Evolutionary conservation across 192 early-diverging fungal genomes (phyloP), one percentile per base, ranked within the genome.

Genomic region (Coemansia sp.): DNA sequence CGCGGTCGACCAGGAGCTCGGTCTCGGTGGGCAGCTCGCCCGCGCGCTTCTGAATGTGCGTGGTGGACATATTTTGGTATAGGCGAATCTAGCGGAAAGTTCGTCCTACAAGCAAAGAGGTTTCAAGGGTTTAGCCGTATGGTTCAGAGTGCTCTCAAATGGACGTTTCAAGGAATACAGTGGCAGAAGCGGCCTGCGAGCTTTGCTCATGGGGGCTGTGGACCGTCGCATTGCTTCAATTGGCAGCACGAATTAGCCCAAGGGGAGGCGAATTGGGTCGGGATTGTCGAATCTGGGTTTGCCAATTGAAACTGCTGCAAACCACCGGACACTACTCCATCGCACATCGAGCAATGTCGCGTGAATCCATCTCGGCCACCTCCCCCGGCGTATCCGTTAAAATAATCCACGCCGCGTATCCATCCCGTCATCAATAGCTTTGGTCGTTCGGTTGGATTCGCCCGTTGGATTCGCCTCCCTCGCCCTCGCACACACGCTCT

Each of bases 1-100:
- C 88, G 75, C 94, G 91, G 76, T 93, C 96, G 78, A 98, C 88
- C 79, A 87, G 83, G 61, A 92, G 83, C 81, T 96, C 93, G 67
- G 93, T 86, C 79, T 94, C 92, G 69, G 86, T 77, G 50, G 72
- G 72, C 54, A 59, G 55, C n/a, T 56, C 53, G 56, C 65, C 65
- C 52, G 67, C 61, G 62, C 72, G 72, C 72, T 75, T 75, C 72
- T 51, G 64, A 75, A 75, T 75, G 72, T 75, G 72, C 49, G 72
- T 75, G 42, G 72, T 75, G 61, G 72, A 56, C 72, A 75, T 75
- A 15, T 46, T 46, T 46, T 14, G 21, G 11, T 12, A 28, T 44
- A 25, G 6, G 44, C 17, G 28, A 46, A 25, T 46, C 44, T 46
- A 46, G 14, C 44, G 26, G 35, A 36, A 15, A 36, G 27, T 28